Percentiles rank a stretch among this genome's conserved stretches.
Evolutionary conservation across 306 rosid species (phyloP).

Genomic region (apple (Malus domestica)): DNA sequence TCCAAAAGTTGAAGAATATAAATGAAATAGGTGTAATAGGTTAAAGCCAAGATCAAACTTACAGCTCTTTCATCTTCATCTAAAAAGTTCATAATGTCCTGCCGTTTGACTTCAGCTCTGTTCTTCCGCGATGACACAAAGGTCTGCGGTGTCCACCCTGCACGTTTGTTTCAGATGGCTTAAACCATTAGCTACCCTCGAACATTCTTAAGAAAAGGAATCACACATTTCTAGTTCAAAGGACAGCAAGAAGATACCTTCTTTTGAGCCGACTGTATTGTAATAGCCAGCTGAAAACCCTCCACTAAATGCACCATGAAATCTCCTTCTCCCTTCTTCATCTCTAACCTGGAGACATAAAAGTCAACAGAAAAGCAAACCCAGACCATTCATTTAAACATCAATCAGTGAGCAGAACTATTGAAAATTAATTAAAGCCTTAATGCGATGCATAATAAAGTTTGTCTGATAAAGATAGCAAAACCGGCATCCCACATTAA

Average conservation of each 20-base stretch:
- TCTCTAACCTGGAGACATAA: slow-evolving; percentile 62
- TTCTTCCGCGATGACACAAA: slow-evolving; percentile 87
- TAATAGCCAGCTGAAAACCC: slow-evolving; percentile 94
- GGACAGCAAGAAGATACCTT: slow-evolving; percentile 43
- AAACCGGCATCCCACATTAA: not conserved
- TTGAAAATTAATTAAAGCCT: not conserved
- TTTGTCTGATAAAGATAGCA: not conserved
- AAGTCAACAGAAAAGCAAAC: not conserved
- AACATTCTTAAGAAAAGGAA: not conserved
- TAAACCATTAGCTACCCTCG: slow-evolving; percentile 7
- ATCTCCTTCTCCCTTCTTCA: slow-evolving; percentile 97
- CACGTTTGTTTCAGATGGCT: slow-evolving; percentile 27
- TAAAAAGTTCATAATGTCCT: slow-evolving; percentile 70
- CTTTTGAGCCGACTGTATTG: slow-evolving; percentile 86
- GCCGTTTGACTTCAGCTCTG: slow-evolving; percentile 81
- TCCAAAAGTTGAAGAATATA: not conserved
- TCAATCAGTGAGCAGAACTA: not conserved
- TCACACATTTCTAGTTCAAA: not conserved
- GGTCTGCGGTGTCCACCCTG: slow-evolving; percentile 94
- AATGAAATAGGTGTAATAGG: not conserved
- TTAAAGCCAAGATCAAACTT: slow-evolving; percentile 28
- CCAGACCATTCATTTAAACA: not conserved
- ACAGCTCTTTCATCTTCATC: slow-evolving; percentile 93
- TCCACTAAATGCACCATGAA: slow-evolving; percentile 94
- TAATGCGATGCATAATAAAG: not conserved